Conservation (phyloP, 345 rosid genomes). For the Brassica cretica region DNA sequence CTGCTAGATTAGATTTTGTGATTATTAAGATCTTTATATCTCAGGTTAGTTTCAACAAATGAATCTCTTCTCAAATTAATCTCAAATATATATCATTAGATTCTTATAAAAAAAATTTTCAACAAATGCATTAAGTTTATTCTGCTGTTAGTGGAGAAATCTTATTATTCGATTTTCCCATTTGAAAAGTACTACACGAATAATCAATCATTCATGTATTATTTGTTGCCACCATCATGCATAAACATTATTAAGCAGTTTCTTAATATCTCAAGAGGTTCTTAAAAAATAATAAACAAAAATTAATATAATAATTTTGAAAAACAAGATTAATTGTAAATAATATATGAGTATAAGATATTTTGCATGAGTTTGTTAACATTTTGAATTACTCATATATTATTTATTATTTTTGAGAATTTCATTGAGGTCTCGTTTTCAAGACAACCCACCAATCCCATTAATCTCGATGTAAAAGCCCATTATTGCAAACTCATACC, state of each 20-base stretch:
- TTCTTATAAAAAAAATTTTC: background rate
- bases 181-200: slow-evolving; percentile 14
- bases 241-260: background rate
- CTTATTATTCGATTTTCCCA: slow-evolving; percentile 30
- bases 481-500: background rate
- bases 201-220: slow-evolving; percentile 14
- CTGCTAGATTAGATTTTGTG: slow-evolving; percentile 14
- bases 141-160: slow-evolving; percentile 12
- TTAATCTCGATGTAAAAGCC: background rate
- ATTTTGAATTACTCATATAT: too few species aligned
- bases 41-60: slow-evolving; percentile 28
- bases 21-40: background rate
- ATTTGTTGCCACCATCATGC: slow-evolving; percentile 4
- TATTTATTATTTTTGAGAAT: background rate
- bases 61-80: slow-evolving; percentile 2
- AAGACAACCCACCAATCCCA: background rate
- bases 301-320: background rate
- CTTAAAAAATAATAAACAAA: background rate
- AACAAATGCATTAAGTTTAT: slow-evolving; percentile 20
- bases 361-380: too few species aligned
- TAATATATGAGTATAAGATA: too few species aligned
- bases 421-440: background rate
- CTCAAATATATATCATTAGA: background rate
- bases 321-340: background rate
- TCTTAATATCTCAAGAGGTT: background rate